These are phyloP conservation scores for Corrigiola litoralis DNA, from an alignment of 179 eudicot genomes.

Conservation along the genomic window DNA sequence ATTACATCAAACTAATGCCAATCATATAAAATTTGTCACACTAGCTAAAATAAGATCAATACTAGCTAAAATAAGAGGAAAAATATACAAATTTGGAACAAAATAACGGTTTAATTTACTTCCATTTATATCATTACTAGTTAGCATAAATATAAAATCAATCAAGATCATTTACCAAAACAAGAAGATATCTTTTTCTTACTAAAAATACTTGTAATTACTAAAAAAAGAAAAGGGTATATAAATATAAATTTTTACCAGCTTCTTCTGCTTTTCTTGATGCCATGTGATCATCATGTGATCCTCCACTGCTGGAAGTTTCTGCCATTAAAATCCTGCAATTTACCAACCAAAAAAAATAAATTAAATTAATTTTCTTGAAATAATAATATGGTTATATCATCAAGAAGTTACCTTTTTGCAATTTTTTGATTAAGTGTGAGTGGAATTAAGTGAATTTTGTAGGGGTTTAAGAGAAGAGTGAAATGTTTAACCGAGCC, in stretches of 20 bases:
- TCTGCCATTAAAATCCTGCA: conserved; percentile 57
- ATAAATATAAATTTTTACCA: conserved; percentile 34
- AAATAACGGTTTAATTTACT: background rate
- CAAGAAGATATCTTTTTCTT: background rate
- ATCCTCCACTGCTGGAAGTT: conserved; percentile 32
- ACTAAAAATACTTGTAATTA: background rate
- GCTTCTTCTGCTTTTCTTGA: conserved; percentile 96
- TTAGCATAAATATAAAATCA: conserved; percentile 16
- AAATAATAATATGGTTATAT: too few species aligned
- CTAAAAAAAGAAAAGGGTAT: background rate
- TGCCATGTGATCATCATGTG: conserved; percentile 60
- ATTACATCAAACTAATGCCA: too few species aligned
- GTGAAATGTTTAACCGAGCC: conserved; percentile 3
- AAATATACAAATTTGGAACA: background rate
- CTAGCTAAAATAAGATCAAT: too few species aligned
- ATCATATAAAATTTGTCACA: too few species aligned
- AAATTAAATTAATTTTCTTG: background rate
- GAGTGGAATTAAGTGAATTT: background rate
- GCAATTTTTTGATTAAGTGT: conserved; percentile 10
- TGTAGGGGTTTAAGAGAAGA: background rate
- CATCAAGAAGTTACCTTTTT: conserved; percentile 22
- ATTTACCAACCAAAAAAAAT: background rate
- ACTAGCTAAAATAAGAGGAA: background rate
- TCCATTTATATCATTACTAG: conserved; percentile 8
- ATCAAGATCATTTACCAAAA: conserved; percentile 13